Evolutionary conservation across 2,329 filamentous ascomycete genomes (phyloP).

Genomic region (Penicillium sclerotigenum): DNA sequence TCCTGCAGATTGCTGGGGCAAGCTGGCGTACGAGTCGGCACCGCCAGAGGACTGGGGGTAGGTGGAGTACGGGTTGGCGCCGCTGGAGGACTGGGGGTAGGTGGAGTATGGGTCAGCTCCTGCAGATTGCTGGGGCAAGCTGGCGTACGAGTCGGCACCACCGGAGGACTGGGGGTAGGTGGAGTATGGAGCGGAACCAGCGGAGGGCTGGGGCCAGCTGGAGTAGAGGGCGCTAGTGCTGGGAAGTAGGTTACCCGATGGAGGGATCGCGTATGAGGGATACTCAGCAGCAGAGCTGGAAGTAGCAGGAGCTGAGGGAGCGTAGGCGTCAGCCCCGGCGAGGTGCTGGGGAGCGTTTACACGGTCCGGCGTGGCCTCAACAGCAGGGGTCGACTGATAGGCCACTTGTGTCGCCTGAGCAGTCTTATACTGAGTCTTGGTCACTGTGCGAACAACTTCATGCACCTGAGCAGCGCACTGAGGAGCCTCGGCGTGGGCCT

Average conservation of each 20-base stretch:
- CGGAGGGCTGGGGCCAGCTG: no score
- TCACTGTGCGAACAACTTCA: conserved; percentile 30
- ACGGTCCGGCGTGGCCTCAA: not conserved
- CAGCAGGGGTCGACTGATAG: not conserved
- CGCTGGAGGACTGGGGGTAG: not conserved
- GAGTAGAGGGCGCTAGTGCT: not conserved
- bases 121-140: not conserved
- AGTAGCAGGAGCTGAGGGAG: not conserved
- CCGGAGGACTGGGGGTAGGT: not conserved
- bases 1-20: not conserved
- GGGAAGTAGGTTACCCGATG: not conserved
- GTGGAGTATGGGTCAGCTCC: not conserved
- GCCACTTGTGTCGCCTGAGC: conserved; percentile 4
- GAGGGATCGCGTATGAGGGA: not conserved
- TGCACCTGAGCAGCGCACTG: conserved; percentile 20
- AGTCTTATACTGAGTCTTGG: conserved; percentile 23
- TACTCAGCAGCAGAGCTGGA: not conserved
- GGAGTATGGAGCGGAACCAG: no score
- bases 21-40: no score
- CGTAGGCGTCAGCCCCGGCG: not conserved
- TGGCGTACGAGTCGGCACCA: not conserved
- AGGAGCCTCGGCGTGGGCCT: not conserved
- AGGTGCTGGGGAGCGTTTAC: not conserved
- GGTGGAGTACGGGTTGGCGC: no score
- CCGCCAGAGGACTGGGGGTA: no score